Base-by-base conservation (phyloP, 139 green algal genomes). In the Parachlorella kessleri region DNA sequence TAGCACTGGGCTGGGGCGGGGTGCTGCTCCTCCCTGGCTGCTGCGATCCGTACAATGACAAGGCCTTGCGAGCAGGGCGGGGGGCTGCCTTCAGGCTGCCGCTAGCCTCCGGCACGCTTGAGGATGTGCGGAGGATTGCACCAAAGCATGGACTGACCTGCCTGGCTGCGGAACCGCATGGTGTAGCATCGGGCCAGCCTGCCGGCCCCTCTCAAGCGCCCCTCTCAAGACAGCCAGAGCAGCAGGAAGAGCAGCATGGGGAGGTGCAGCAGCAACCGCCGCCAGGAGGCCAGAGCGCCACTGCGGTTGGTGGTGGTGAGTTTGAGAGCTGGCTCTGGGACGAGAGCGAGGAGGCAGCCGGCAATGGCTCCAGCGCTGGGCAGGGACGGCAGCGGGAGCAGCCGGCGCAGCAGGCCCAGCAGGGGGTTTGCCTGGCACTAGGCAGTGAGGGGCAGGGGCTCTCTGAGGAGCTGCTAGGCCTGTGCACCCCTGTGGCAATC, bases 361-460 rank as follows among this genome's bases (percentile, higher is more conserved):
- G n/a, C 38, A 80, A 40, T 3, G 36, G 18, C 33, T 53, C 38
- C 38, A n/a, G 23, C 4, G 26, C 66, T 55, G 33, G 33, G 55
- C 37, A 40, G 59, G n/a, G 23, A 30, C 59, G 35, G 59, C 59
- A 48, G 38, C 37, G 63, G 55, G n/a, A 64, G 59, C 10, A 41
- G 24, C 72, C 3, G 26, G 38, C 71, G 0, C 39, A 1, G 2
- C 39, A 68, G 26, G 7, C 30, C 33, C 65, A 73, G 75, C 55
- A 28, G 21, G 54, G 76, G 10, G 70, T 93, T 71, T 91, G 84
- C 37, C 80, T 98, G 26, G 85, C 95, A 36, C 84, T 98, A 40
- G 94, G 94, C 21, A 91, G 77, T 32, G 94, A 98, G 77, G 92
- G 94, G 7, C 84, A 89, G 74, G 94, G 94, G 1, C 59, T 98